Evolutionary conservation across 495 filamentous ascomycete species (phyloP).

Genomic region (Aspergillus incahuasiensis): DNA sequence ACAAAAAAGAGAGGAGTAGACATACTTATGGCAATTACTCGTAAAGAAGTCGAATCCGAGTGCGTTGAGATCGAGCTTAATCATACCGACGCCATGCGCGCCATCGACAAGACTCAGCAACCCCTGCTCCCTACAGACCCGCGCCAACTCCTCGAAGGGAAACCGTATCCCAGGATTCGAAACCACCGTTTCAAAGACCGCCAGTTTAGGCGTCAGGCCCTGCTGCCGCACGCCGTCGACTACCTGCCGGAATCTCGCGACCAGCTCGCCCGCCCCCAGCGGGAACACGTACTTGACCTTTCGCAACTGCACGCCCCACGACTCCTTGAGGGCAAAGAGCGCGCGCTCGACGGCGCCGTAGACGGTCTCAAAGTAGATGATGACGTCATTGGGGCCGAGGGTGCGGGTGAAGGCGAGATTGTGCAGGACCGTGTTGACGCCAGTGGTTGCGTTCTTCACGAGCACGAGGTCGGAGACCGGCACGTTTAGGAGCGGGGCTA

Average conservation of each 20-base stretch:
- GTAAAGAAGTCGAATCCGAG: constrained; percentile 81
- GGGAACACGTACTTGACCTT: constrained; percentile 54
- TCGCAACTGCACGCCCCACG: constrained; percentile 30
- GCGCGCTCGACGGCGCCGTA: constrained; percentile 73
- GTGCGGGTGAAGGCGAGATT: constrained; percentile 56
- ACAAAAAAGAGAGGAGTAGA: neutral
- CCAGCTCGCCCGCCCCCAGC: constrained; percentile 52
- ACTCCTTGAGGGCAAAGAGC: constrained; percentile 64
- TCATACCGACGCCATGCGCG: constrained; percentile 77
- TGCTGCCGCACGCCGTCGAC: constrained; percentile 38
- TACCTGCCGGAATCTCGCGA: constrained; percentile 45
- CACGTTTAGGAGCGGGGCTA: constrained; percentile 60
- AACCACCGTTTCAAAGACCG: constrained; percentile 76
- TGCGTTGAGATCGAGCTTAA: constrained; percentile 57
- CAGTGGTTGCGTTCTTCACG: constrained; percentile 77
- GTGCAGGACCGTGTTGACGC: constrained; percentile 73
- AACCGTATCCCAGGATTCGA: constrained; percentile 71
- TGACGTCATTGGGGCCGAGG: constrained; percentile 41
- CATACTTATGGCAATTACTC: constrained; percentile 76
- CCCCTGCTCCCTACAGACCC: constrained; percentile 57
- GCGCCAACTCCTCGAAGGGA: constrained; percentile 66
- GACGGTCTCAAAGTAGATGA: constrained; percentile 67
- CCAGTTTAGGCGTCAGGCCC: constrained; percentile 50
- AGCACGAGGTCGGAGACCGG: constrained; percentile 63
- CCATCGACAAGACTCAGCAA: constrained; percentile 69